These are phyloP conservation scores for Tuber calosporum DNA, from an alignment of 495 filamentous ascomycete genomes.

Conservation along the genomic window DNA sequence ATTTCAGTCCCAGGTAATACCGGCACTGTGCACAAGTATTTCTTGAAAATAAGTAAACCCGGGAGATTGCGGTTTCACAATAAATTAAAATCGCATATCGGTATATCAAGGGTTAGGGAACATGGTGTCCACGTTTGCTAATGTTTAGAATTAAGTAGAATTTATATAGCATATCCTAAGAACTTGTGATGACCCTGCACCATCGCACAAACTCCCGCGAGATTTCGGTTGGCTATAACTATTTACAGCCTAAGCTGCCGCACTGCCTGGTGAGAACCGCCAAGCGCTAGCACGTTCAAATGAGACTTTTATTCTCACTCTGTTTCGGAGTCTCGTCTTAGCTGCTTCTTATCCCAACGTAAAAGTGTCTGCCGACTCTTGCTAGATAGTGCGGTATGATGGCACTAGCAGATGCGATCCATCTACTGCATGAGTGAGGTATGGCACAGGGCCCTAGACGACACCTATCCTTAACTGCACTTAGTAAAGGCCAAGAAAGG, in stretches of 20 bases:
- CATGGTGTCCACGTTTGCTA: not conserved
- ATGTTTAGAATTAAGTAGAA: not conserved
- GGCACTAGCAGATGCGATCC: not conserved
- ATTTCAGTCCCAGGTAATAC: slow-evolving; percentile 1
- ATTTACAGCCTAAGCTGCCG: not conserved
- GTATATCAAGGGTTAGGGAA: not conserved
- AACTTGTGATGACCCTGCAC: not conserved
- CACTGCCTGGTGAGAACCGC: too few relatives aligned
- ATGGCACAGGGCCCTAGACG: not conserved
- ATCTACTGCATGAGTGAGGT: not conserved
- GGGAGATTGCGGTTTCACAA: not conserved
- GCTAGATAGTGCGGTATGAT: not conserved
- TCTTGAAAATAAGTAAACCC: not conserved
- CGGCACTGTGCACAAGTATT: not conserved
- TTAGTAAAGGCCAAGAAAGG: not conserved
- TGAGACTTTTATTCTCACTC: too few relatives aligned
- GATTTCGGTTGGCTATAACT: not conserved
- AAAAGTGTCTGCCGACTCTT: too few relatives aligned
- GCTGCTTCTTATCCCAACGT: too few relatives aligned
- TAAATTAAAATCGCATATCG: not conserved
- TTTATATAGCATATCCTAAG: not conserved
- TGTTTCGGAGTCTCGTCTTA: too few relatives aligned
- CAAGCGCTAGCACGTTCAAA: too few relatives aligned
- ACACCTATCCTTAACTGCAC: not conserved
- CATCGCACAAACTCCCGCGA: not conserved